Percentiles rank a stretch among this genome's conserved stretches.
Evolutionary conservation across 108 stramenopile genomes (phyloP).

Genomic region (Aurantiochytrium sp.): DNA sequence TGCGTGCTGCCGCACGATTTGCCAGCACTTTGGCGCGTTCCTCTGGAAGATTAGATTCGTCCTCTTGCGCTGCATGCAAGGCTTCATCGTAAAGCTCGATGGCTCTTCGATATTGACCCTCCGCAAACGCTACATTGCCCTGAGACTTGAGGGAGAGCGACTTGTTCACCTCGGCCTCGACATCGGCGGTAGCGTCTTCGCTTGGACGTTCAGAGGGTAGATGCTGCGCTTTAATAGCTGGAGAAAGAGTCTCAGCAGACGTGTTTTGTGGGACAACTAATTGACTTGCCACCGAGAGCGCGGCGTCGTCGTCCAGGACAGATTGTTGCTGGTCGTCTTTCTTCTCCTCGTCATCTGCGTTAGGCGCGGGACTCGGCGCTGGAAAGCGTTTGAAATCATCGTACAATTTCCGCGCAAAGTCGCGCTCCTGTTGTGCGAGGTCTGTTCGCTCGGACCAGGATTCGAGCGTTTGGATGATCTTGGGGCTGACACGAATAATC

Average conservation of each 20-base stretch:
- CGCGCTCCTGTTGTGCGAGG: not conserved
- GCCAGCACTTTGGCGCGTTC: not conserved
- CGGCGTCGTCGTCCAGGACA: not conserved
- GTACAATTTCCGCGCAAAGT: not conserved
- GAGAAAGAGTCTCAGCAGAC: too few relatives aligned
- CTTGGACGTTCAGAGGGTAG: not conserved
- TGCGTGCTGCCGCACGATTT: not conserved
- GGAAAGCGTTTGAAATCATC: not conserved
- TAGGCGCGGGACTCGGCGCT: not conserved
- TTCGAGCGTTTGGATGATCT: not conserved
- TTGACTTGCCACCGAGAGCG: not conserved
- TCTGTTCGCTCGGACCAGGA: not conserved
- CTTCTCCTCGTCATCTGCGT: not conserved
- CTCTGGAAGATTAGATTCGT: not conserved
- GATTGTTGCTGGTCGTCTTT: not conserved
- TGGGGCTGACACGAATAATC: not conserved
- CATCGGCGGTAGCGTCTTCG: not conserved
- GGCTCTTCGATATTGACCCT: not conserved
- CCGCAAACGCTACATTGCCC: not conserved
- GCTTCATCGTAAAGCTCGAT: not conserved
- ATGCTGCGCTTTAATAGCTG: too few relatives aligned
- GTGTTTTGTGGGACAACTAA: not conserved
- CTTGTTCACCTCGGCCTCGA: not conserved
- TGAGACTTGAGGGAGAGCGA: not conserved
- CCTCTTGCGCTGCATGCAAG: not conserved